phyloP scores from a whole-genome alignment of 768 basidiomycete genomes.

The Suillus decipiens region DNA sequence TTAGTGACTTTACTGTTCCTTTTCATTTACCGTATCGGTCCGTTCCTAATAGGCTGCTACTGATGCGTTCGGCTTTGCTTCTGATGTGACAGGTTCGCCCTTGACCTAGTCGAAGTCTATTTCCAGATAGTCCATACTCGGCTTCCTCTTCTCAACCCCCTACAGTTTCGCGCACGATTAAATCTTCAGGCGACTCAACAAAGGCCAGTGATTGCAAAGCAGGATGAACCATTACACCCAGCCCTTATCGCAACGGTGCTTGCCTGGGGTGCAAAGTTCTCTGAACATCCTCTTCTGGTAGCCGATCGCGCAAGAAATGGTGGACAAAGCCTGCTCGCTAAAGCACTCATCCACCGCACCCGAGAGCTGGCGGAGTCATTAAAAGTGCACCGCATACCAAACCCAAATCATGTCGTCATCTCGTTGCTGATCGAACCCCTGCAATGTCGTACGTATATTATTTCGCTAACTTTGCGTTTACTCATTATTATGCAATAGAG shows the following conservation, averaged over 20 bases:
- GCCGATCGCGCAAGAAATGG: slow-evolving; percentile 72
- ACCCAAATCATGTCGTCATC: slow-evolving; percentile 80
- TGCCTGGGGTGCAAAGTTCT: slow-evolving; percentile 93
- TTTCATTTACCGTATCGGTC: slow-evolving; percentile 32
- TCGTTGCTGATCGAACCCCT: slow-evolving; percentile 80
- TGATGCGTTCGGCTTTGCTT: slow-evolving; percentile 15
- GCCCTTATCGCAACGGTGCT: slow-evolving; percentile 84
- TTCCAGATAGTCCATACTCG: slow-evolving; percentile 92
- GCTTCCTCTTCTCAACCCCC: slow-evolving; percentile 83
- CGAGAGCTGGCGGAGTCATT: slow-evolving; percentile 85
- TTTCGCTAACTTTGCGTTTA: slow-evolving; percentile 10
- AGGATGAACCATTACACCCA: slow-evolving; percentile 58
- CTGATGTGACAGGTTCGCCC: slow-evolving; percentile 66
- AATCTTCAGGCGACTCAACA: slow-evolving; percentile 39
- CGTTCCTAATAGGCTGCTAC: slow-evolving; percentile 13
- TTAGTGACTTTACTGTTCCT: slow-evolving; percentile 18
- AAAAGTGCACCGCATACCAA: slow-evolving; percentile 82
- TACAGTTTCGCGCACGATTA: slow-evolving; percentile 75
- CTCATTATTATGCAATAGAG: slow-evolving; percentile 45
- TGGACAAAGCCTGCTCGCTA: slow-evolving; percentile 77
- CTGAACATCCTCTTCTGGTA: slow-evolving; percentile 83
- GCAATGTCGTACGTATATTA: slow-evolving; percentile 74
- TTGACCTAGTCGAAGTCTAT: slow-evolving; percentile 92
- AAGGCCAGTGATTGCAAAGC: slow-evolving; percentile 24
- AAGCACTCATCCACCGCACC: slow-evolving; percentile 75